Percentiles rank a stretch among this genome's conserved stretches.
Conservation (phyloP, 805 yeast genomes). For the Ascoidea rubescens region DNA sequence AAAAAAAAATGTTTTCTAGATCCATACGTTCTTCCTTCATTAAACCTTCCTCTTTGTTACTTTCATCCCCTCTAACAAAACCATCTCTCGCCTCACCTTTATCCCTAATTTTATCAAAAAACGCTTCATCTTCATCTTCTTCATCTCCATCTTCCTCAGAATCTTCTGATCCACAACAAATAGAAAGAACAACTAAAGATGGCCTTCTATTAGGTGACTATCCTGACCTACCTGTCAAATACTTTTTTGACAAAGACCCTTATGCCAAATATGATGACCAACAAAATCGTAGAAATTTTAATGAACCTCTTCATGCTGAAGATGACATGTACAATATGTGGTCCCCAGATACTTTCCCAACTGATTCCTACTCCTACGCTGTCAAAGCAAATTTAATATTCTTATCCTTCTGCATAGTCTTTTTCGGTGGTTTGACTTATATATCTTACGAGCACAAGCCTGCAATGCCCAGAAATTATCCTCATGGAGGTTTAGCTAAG, state of each 20-base stretch:
- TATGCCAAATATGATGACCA: conserved; percentile 64
- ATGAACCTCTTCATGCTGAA: conserved; percentile 57
- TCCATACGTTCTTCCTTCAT: no score
- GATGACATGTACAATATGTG: conserved; percentile 71
- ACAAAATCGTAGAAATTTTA: conserved; percentile 67
- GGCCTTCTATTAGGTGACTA: conserved; percentile 29
- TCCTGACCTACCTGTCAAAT: conserved; percentile 42
- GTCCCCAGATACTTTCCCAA: conserved; percentile 68
- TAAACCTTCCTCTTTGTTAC: no score
- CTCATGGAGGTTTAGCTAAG: conserved; percentile 60
- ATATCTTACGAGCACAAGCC: conserved; percentile 50
- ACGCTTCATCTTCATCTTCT: no score
- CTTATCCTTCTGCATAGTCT: conserved; percentile 29
- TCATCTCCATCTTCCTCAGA: no score
- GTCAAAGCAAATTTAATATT: conserved; percentile 41
- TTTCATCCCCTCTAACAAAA: no score
- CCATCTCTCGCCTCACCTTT: no score
- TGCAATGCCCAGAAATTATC: conserved; percentile 65
- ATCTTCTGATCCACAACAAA: no score
- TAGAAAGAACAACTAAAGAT: no score
- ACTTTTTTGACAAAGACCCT: conserved; percentile 58
- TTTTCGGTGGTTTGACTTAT: conserved; percentile 30
- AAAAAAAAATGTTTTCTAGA: no score
- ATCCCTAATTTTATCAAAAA: no score
- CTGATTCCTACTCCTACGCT: conserved; percentile 48